phyloP scores from a whole-genome alignment of 768 basidiomycete genomes.

The Favolaschia claudopus region DNA sequence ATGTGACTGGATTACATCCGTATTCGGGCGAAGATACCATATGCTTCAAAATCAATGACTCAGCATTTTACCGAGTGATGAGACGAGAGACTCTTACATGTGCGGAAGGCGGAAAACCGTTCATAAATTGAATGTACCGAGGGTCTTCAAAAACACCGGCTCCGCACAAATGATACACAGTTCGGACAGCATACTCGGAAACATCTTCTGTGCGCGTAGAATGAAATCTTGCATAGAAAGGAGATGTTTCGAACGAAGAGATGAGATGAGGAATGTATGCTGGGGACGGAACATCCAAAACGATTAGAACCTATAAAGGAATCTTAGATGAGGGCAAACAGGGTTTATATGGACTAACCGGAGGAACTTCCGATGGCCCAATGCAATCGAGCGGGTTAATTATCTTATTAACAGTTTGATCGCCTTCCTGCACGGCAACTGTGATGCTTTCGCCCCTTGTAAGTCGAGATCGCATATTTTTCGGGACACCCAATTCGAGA shows the following conservation, averaged over 20 bases:
- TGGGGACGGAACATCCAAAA: constrained; percentile 76
- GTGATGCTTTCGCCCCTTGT: constrained; percentile 18
- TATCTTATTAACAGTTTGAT: constrained; percentile 11
- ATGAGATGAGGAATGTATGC: constrained; percentile 62
- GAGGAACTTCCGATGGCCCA: constrained; percentile 52
- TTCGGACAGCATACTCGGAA: constrained; percentile 53
- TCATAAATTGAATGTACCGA: constrained; percentile 78
- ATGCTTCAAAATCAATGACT: constrained; percentile 62
- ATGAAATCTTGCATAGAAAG: constrained; percentile 57
- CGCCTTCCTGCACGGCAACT: constrained; percentile 22
- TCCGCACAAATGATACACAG: constrained; percentile 78
- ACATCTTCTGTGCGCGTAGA: constrained; percentile 42
- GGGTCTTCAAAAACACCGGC: constrained; percentile 73
- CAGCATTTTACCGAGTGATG: background rate
- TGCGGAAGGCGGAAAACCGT: constrained; percentile 62
- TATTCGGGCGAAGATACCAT: constrained; percentile 72
- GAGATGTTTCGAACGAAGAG: constrained; percentile 53
- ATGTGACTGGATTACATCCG: constrained; percentile 70
- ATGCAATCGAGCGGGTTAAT: constrained; percentile 23
- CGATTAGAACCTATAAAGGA: constrained; percentile 61
- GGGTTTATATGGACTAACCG: constrained; percentile 44
- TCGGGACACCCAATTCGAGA: constrained; percentile 22
- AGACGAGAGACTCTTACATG: constrained; percentile 56
- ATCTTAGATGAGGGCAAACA: background rate
- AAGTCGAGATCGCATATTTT: constrained; percentile 20